Evolutionary conservation across 2,329 filamentous ascomycete species (phyloP), one percentile per base, ranked within the genome.

Genomic region (Hypoxylon sp.): DNA sequence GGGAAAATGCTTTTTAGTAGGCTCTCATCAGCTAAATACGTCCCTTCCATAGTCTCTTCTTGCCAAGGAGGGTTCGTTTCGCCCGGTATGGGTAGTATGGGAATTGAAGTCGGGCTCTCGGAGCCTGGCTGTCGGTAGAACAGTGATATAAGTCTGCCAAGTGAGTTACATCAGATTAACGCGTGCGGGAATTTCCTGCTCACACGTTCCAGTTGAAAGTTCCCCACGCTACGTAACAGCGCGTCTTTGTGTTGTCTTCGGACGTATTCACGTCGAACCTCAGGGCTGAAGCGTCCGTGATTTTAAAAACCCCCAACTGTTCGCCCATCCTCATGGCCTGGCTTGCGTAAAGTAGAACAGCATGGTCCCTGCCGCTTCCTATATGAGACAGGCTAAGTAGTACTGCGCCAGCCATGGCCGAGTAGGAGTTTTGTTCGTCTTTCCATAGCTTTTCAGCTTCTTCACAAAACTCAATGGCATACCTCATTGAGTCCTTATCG

Each of bases 181-280:
- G 37, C 19, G 12, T 12, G 6, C 67, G 7, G 7, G 2, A 14
- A 63, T 5, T 8, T 25, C 25, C 2, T 27, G 65, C 78, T 73
- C 63, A 80, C 80, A 77, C 71, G 58, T 75, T 76, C 77, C 77
- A 81, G 58, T 80, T 80, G 50, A 81, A 81, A 2, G 71, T 63
- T 1, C 77, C 76, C 77, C 77, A 78, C 0, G 77, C 74, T 2
- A 75, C 76, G n/a, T 73, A 74, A 1, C 67, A 70, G 34, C 39
- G 45, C 1, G 61, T 52, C 34, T 43, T 64, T 21, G 41, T 57
- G 1, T 67, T 57, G 0, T 74, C 72, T 9, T 67, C 56, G 8
- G 72, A 58, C 41, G 58, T 46, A n/a, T 71, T 50, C n/a, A 69
- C 39, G n/a, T 56, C 9, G 1, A 19, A n/a, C 5, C 19, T 12